phyloP scores from a whole-genome alignment of 345 rosid genomes.

The Excoecaria agallocha region DNA sequence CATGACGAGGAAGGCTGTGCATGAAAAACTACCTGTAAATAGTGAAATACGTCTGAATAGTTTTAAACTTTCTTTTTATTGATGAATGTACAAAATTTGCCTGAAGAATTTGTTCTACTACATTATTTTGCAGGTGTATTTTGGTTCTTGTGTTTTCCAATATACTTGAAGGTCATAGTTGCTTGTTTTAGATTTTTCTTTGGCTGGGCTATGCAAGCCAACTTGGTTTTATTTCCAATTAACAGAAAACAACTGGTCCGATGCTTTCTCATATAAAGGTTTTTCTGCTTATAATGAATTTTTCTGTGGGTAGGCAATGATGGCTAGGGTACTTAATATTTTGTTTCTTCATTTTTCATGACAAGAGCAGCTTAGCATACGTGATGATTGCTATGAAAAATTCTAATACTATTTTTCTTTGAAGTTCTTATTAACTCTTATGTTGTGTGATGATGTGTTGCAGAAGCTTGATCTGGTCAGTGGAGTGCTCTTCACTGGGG shows the following conservation, averaged over 20 bases:
- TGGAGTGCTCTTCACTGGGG: conserved; percentile 85
- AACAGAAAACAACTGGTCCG: background rate
- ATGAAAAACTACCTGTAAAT: background rate
- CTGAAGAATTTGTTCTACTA: background rate
- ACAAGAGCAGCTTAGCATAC: background rate
- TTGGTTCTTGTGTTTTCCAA: background rate
- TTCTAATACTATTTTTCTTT: background rate
- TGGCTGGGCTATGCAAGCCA: background rate
- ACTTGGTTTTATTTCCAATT: background rate
- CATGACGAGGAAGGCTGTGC: background rate
- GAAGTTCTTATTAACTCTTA: background rate
- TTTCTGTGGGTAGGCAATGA: background rate
- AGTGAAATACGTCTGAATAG: background rate
- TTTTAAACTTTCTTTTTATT: background rate
- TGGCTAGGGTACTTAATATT: background rate
- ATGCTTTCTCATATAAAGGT: background rate
- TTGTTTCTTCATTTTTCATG: background rate
- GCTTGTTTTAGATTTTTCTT: background rate
- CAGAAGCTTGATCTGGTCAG: conserved; percentile 82
- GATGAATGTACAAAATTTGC: background rate
- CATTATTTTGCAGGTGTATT: background rate
- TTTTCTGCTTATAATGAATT: background rate
- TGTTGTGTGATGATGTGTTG: conserved; percentile 6
- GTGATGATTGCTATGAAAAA: background rate
- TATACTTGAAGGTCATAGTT: background rate